Percentiles rank a stretch among this genome's conserved stretches.
Evolutionary conservation across 73 alveolate species (phyloP).

Genomic region (Paramecium pentaurelia): DNA sequence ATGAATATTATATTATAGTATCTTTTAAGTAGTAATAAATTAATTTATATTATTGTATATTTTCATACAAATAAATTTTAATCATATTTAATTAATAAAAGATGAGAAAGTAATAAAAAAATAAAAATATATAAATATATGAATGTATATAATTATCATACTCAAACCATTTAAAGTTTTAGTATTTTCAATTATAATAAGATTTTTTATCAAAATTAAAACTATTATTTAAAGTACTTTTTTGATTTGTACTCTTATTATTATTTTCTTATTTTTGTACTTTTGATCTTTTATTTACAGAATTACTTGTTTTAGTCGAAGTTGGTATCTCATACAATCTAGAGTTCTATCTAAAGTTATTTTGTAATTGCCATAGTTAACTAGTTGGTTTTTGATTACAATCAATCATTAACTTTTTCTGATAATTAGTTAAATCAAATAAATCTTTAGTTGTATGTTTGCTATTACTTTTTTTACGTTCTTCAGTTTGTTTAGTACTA

Average conservation of each 20-base stretch:
- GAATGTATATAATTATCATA: background rate
- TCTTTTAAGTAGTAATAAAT: background rate
- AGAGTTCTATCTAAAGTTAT: background rate
- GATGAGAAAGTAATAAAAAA: background rate
- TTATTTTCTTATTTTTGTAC: background rate
- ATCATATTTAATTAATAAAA: too few species aligned
- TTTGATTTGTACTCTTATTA: background rate
- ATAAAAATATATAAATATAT: background rate
- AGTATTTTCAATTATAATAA: slow-evolving; percentile 24
- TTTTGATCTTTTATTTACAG: slow-evolving; percentile 27
- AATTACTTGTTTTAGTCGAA: slow-evolving; percentile 21
- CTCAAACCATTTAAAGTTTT: background rate
- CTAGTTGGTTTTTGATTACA: background rate
- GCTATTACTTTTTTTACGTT: background rate
- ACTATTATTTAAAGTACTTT: slow-evolving; percentile 39
- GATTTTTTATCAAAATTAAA: slow-evolving; percentile 43
- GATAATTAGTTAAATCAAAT: slow-evolving; percentile 9
- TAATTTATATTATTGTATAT: too few species aligned
- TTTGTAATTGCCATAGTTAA: slow-evolving; percentile 3
- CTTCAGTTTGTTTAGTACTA: background rate
- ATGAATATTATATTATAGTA: background rate
- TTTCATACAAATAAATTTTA: too few species aligned
- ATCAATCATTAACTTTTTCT: slow-evolving; percentile 12
- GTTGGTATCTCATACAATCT: slow-evolving; percentile 20
- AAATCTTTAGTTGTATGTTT: background rate